phyloP scores from a whole-genome alignment of 192 early-diverging fungal genomes.

The Oehlia diaphana region DNA sequence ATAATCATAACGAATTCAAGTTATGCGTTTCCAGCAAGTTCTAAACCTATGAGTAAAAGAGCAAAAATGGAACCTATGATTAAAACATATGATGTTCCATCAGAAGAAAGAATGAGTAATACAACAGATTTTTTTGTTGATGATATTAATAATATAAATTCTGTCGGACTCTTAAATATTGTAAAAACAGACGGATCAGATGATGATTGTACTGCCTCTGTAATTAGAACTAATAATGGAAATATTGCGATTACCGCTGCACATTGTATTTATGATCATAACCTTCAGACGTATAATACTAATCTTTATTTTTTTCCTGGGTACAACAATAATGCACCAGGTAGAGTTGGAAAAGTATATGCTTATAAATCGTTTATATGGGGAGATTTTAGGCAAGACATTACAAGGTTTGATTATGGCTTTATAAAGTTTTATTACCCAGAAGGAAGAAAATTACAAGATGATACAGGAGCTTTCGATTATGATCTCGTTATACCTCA shows the following conservation, averaged over 20 bases:
- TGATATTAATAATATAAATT: neutral
- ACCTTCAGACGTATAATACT: neutral
- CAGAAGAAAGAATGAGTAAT: neutral
- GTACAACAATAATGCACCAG: neutral
- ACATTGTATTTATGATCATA: neutral
- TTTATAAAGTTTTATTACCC: neutral
- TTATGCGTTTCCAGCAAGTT: neutral
- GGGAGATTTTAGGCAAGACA: neutral
- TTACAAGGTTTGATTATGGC: neutral
- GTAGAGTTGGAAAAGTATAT: neutral
- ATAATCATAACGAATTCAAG: conserved; percentile 7
- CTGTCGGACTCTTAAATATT: neutral
- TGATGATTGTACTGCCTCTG: neutral
- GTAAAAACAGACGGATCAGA: neutral
- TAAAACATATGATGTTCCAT: neutral
- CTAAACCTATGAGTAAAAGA: conserved; percentile 2
- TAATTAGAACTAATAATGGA: neutral
- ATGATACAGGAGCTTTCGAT: conserved; percentile 1
- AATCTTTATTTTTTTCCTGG: conserved; percentile 1
- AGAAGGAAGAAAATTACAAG: neutral
- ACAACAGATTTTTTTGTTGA: neutral
- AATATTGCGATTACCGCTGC: conserved; percentile 8
- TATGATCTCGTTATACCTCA: neutral
- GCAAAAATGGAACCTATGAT: neutral
- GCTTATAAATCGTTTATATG: neutral